Conservation (phyloP, 164 flowering plant species). For the Magnolia changhungtana region DNA sequence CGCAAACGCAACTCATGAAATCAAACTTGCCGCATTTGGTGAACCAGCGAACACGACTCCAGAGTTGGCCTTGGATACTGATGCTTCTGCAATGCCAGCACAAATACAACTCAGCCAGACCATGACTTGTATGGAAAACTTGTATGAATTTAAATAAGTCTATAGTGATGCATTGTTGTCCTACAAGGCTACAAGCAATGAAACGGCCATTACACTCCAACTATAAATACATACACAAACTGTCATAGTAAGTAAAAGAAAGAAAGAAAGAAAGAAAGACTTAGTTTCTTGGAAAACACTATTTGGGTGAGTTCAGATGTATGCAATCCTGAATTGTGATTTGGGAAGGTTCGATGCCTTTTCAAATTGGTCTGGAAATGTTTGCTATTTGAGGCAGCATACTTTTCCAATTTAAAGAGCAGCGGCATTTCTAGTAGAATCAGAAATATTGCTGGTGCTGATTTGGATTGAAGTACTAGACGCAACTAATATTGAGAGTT, state of each 20-base stretch:
- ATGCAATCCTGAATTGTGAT: neutral
- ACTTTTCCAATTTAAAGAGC: neutral
- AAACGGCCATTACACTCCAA: neutral
- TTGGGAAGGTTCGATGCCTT: neutral
- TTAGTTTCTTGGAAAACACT: neutral
- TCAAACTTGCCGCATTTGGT: conserved; percentile 15
- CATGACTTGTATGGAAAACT: neutral
- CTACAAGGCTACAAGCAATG: neutral
- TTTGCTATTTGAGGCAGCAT: neutral
- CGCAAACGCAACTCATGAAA: conserved; percentile 5
- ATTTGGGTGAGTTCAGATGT: neutral
- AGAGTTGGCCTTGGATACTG: conserved; percentile 10
- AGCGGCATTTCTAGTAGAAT: neutral
- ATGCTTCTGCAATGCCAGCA: conserved; percentile 14
- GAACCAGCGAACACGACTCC: conserved; percentile 14
- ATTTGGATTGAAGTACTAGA: too few species aligned
- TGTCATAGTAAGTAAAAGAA: neutral
- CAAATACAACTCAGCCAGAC: neutral
- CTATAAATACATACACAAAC: neutral
- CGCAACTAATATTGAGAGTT: neutral
- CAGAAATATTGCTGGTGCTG: too few species aligned
- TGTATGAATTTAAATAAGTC: neutral
- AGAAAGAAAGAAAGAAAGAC: neutral
- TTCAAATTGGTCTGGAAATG: neutral
- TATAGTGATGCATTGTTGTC: neutral